A percentile compares a stretch with the other conserved stretches of the same genome.
Conservation (phyloP, 2,329 filamentous ascomycete genomes). For the Claviceps maximensis region DNA sequence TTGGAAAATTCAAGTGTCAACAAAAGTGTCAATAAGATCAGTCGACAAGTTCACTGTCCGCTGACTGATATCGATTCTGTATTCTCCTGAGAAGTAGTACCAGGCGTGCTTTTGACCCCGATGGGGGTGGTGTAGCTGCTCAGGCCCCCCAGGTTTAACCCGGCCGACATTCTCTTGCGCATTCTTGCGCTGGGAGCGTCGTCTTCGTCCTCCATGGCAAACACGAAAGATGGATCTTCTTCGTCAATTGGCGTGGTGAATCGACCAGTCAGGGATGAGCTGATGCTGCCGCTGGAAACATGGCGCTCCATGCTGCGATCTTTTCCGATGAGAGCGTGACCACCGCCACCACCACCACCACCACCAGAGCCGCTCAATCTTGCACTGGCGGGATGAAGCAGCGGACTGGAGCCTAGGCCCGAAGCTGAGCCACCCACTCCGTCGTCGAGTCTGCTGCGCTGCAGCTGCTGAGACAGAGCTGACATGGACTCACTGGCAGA, state of each 20-base stretch:
- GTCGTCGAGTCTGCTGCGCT: slow-evolving; percentile 42
- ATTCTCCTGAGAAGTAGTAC: slow-evolving; percentile 16
- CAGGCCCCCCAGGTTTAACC: slow-evolving; percentile 24
- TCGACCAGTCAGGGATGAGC: slow-evolving; percentile 38
- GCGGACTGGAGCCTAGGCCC: slow-evolving; percentile 29
- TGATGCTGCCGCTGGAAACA: slow-evolving; percentile 45
- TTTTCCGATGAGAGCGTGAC: slow-evolving; percentile 26
- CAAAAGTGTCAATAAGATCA: not conserved
- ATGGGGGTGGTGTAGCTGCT: slow-evolving; percentile 29
- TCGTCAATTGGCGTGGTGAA: slow-evolving; percentile 54
- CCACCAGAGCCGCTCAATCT: slow-evolving; percentile 27
- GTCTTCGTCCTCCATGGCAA: slow-evolving; percentile 52
- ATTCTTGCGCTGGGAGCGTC: slow-evolving; percentile 33
- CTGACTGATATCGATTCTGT: slow-evolving; percentile 17
- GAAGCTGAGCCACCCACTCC: slow-evolving; percentile 11
- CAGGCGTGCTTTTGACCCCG: slow-evolving; percentile 14
- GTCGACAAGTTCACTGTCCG: slow-evolving; percentile 15
- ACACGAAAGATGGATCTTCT: slow-evolving; percentile 50
- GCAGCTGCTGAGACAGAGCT: slow-evolving; percentile 48
- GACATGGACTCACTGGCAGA: slow-evolving; percentile 40
- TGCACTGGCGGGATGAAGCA: slow-evolving; percentile 36
- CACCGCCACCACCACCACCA: too few species aligned
- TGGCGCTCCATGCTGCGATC: slow-evolving; percentile 40
- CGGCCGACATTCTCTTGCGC: slow-evolving; percentile 36
- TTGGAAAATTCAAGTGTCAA: too few species aligned